These are phyloP conservation scores for Teratosphaeria destructans DNA, from an alignment of 2,329 filamentous ascomycete species.

Conservation along the genomic window DNA sequence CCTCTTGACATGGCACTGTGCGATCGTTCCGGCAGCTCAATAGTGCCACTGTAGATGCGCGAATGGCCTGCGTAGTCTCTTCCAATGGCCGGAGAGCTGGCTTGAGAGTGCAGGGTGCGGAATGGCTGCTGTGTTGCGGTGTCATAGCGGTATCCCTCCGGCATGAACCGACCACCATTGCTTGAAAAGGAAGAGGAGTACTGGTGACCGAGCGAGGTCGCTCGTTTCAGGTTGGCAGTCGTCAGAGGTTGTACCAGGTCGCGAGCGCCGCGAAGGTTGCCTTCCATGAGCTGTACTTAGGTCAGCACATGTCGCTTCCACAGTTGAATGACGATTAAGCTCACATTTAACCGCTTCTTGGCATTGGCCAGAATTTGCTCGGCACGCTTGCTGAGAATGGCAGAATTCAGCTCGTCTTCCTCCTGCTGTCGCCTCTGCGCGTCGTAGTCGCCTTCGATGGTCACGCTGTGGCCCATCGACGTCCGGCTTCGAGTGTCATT, in stretches of 20 bases:
- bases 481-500: constrained; percentile 20
- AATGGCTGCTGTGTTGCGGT: constrained; percentile 7
- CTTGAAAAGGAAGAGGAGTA: constrained; percentile 9
- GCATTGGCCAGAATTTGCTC: constrained; percentile 89
- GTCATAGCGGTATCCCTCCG: constrained; percentile 13
- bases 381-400: constrained; percentile 67
- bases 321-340: constrained; percentile 20
- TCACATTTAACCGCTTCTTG: constrained; percentile 75
- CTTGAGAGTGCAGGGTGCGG: constrained; percentile 17
- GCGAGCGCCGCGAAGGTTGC: constrained; percentile 71
- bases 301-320: background rate
- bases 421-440: constrained; percentile 27
- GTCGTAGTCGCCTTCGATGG: constrained; percentile 13
- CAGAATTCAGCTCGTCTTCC: constrained; percentile 55
- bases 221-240: constrained; percentile 28
- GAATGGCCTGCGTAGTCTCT: constrained; percentile 38
- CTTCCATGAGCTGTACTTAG: constrained; percentile 70
- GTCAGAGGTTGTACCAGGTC: constrained; percentile 27
- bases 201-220: constrained; percentile 23
- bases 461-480: constrained; percentile 13
- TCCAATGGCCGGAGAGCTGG: constrained; percentile 20
- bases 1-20: constrained; percentile 14
- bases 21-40: constrained; percentile 32
- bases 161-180: constrained; percentile 6
- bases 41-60: constrained; percentile 52